Base-by-base conservation (phyloP, 768 basidiomycete genomes). In the Suillus weaverae region DNA sequence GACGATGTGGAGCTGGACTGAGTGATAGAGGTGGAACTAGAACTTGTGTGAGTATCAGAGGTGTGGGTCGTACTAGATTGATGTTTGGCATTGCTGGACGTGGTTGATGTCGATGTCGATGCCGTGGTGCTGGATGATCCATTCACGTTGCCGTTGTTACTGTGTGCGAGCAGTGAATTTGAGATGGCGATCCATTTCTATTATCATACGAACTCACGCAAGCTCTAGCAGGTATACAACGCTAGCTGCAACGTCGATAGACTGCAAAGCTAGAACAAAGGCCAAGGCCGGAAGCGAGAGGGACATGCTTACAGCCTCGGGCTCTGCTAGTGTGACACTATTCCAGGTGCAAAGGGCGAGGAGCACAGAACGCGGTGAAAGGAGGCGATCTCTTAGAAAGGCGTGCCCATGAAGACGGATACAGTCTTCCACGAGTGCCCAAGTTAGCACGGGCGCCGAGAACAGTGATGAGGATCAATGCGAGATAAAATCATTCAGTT, bases 231-330 rank as follows among this genome's bases (percentile, higher is more conserved):
- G 16, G 41, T 43, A 30, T 18, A 62, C 11, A 43, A 11, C 8
- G 30, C 13, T 44, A 6, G 30, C 61, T 6, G 32, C 41, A 14
- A 50, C 43, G 18, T 30, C 18, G 11, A n/a, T 13, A 1, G 53
- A 35, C 20, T 43, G 61, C 38, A 66, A 26, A 44, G 64, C 61
- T 3, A 57, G 30, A 55, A 56, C 54, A 18, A 62, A 59, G 18
- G 30, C 53, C 33, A 66, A 54, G 30, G 53, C 54, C 30, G 64
- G 55, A 35, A 59, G 46, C 18, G 57, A 62, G 33, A 35, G 18
- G 3, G 43, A 11, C 64, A 66, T 66, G 16, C 30, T 32, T 30
- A 18, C 44, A 9, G 10, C 44, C 44, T 10, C n/a, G 22, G n/a
- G 44, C 11, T 46, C n/a, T n/a, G 26, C 26, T 26, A 26, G 26